Evolutionary conservation across 139 green algal species (phyloP), one percentile per base, ranked within the genome.

Genomic region (Chlamydomonas schloesseri): DNA sequence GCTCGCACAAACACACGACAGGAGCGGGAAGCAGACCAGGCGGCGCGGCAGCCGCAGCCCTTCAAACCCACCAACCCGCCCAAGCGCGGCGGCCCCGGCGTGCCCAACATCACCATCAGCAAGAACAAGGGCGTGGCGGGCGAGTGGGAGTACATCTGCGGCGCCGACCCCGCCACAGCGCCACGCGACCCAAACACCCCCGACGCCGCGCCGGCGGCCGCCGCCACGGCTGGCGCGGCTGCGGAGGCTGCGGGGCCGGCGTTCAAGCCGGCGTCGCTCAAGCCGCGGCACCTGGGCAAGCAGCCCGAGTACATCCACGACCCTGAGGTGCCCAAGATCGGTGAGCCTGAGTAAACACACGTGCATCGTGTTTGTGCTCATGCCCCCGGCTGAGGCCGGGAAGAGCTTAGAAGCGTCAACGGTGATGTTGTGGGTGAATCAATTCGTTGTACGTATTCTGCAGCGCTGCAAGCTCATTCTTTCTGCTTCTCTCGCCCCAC

Each of bases 21-120:
- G 70, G 88, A 79, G 24, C 37, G 60, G 9, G 86, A 89, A 68
- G 88, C 89, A 29, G 78, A 92, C 58, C 67, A 73, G 29, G 92
- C 93, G 5, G 79, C 79, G 4, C 65, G 79, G n/a, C 79, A 85
- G 64, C 47, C 89, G 42, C 57, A 72, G 36, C 92, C 92, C 2
- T 96, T 96, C 91, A 91, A 82, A 71, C 93, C 93, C 13, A 81
- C 89, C 2, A 88, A 90, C 46, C 92, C 89, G 28, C 69, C 89
- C 17, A 91, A 90, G 74, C 81, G 81, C 33, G 92, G 92, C 21
- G 72, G 74, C 67, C 67, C 78, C 36, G 86, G 89, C 58, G 82
- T 93, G 26, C 82, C 77, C 71, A 92, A 92, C 82, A 90, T 81
- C 60, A 92, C 89, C 55, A 92, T 92, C 72, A 89, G 80, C 76